A percentile compares a stretch with the other conserved stretches of the same genome.
These are phyloP conservation scores for Alternaria sp. DNA, from an alignment of 2,329 filamentous ascomycete genomes.

Conservation along the genomic window DNA sequence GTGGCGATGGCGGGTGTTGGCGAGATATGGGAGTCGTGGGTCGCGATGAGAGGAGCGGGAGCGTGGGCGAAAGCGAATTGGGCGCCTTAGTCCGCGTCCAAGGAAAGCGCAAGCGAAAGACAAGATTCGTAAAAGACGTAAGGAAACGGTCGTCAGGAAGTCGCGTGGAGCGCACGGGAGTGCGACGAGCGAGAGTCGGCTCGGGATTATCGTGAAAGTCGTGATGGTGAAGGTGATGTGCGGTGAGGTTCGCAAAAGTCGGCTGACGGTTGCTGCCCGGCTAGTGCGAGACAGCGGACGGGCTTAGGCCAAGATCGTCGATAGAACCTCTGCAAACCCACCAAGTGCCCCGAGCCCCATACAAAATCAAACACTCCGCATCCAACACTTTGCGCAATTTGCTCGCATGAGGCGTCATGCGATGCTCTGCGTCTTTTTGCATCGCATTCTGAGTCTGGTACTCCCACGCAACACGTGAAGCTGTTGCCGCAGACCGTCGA, in stretches of 20 bases:
- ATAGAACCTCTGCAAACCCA: slow-evolving; percentile 19
- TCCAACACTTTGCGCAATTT: slow-evolving; percentile 7
- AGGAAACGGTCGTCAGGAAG: slow-evolving; percentile 31
- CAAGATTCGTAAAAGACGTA: slow-evolving; percentile 23
- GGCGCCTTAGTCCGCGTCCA: slow-evolving; percentile 25
- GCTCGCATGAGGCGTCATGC: background rate
- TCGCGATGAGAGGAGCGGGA: slow-evolving; percentile 22
- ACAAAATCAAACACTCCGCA: slow-evolving; percentile 5
- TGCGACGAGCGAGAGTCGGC: slow-evolving; percentile 32
- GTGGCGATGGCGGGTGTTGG: slow-evolving; percentile 4
- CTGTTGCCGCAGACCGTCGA: slow-evolving; percentile 8
- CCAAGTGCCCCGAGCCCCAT: slow-evolving; percentile 8
- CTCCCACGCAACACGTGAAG: slow-evolving; percentile 11
- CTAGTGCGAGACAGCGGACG: slow-evolving; percentile 18
- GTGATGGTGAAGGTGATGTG: slow-evolving; percentile 28
- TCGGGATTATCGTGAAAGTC: slow-evolving; percentile 29
- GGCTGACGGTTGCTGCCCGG: slow-evolving; percentile 17
- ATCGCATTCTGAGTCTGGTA: slow-evolving; percentile 8
- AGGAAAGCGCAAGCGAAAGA: slow-evolving; percentile 19
- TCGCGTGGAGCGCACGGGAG: slow-evolving; percentile 29
- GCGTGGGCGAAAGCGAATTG: slow-evolving; percentile 29
- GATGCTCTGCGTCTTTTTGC: slow-evolving; percentile 2
- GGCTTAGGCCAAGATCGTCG: slow-evolving; percentile 14
- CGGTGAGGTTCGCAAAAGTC: slow-evolving; percentile 23
- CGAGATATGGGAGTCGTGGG: slow-evolving; percentile 20